Base-by-base conservation (phyloP, 768 basidiomycete species). In the Suillus tomentosus region DNA sequence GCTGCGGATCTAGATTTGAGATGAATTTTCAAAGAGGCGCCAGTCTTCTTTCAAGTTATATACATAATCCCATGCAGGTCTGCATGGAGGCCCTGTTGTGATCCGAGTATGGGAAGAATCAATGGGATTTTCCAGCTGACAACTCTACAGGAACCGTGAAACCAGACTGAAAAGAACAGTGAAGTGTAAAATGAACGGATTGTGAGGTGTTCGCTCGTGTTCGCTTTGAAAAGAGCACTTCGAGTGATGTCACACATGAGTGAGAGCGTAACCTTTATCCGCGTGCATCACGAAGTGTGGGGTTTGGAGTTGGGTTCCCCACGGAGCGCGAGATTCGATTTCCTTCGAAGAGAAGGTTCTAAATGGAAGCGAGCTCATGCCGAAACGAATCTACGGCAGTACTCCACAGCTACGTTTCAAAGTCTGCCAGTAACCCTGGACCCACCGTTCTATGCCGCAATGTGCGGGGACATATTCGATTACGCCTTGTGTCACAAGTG, bases 381-480 rank as follows among this genome's bases (percentile, higher is more conserved):
- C 37, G 56, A 40, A 57, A 57, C 24, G 31, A 19, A 58, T 58
- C 57, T 19, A 13, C 19, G 34, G 31, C 19, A 36, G 34, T 42
- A 42, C 57, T 58, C 57, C 57, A 58, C 40, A 58, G 17, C 40
- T 58, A 17, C 19, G 31, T 17, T 58, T 27, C 56, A 57, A 17
- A 24, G 39, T 39, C 40, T 57, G 22, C 24, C 22, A 40, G 56
- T 58, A 40, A 17, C 51, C 15, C 2, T 15, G 5, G 56, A 40
- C 10, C 9, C 3, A 31, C 10, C 31, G 51, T 4, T 19, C 5
- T 31, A 34, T 54, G 19, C 31, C 34, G 11, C 34, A 14, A 11
- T 3, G 6, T n/a, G 31, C 53, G 36, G 53, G 53, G 34, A 36
- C 53, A 11, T 19, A 19, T 5, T 17, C 31, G 17, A 34, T 54